Conservation (phyloP, 2,329 filamentous ascomycete species). For the Dothistroma pini region DNA sequence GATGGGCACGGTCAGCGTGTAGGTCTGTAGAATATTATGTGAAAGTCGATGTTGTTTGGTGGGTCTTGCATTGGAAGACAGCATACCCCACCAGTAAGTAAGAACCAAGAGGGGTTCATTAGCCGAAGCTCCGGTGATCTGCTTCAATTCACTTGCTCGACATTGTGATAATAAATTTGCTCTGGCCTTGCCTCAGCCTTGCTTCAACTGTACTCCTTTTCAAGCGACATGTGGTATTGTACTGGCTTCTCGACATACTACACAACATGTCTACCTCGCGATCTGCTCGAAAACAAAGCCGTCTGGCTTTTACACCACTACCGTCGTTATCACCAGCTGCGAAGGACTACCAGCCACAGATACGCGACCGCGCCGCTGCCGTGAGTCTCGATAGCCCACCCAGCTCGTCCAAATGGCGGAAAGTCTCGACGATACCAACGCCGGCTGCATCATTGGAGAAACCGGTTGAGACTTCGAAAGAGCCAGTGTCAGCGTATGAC, state of each 20-base stretch:
- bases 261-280: constrained; percentile 13
- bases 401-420: constrained; percentile 28
- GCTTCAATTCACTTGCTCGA: background rate
- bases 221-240: background rate
- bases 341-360: constrained; percentile 32
- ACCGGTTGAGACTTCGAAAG: constrained; percentile 14
- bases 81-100: background rate
- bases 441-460: constrained; percentile 23
- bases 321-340: constrained; percentile 40
- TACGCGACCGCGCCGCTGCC: constrained; percentile 35
- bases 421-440: constrained; percentile 20
- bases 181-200: background rate
- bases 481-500: constrained; percentile 14
- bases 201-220: background rate
- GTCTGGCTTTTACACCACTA: constrained; percentile 43
- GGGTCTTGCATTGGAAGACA: background rate
- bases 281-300: constrained; percentile 35
- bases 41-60: background rate
- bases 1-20: background rate
- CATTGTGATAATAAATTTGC: background rate
- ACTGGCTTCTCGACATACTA: background rate
- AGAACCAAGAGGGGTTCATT: background rate
- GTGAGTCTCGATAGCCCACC: constrained; percentile 32
- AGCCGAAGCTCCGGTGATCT: background rate
- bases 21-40: background rate